Percentiles rank a stretch among this genome's conserved stretches.
Evolutionary conservation across 768 basidiomycete genomes (phyloP).

Genomic region (Amanita muscaria): DNA sequence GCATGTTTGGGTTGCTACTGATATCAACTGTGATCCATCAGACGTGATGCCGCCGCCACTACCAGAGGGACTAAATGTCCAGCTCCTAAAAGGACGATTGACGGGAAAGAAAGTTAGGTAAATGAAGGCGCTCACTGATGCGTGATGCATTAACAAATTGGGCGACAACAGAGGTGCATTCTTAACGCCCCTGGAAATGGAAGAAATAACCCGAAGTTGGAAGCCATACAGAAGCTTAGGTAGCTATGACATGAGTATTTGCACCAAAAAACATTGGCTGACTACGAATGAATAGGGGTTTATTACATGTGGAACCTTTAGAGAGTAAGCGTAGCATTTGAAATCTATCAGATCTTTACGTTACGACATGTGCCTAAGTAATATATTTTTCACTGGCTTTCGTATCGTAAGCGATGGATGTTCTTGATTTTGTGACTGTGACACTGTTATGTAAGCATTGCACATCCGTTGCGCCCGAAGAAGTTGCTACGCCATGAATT

Average conservation of each 20-base stretch:
- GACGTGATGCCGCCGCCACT: slow-evolving; percentile 41
- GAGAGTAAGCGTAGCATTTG: slow-evolving; percentile 10
- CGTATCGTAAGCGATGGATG: no score
- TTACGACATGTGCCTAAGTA: no score
- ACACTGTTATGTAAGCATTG: no score
- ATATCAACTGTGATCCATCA: slow-evolving; percentile 26
- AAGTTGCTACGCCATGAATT: no score
- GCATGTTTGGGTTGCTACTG: no score
- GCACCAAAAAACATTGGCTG: not conserved
- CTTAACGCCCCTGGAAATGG: slow-evolving; percentile 78
- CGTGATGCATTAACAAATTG: slow-evolving; percentile 1
- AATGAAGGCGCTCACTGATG: slow-evolving; percentile 17
- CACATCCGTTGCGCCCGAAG: no score
- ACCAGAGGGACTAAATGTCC: slow-evolving; percentile 51
- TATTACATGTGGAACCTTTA: slow-evolving; percentile 85
- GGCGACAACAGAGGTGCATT: slow-evolving; percentile 47
- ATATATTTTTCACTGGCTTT: no score
- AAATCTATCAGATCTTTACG: not conserved
- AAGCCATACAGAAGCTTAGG: slow-evolving; percentile 77
- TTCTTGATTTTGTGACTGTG: no score
- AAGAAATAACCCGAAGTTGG: slow-evolving; percentile 67
- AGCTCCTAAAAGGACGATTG: slow-evolving; percentile 49
- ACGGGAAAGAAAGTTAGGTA: slow-evolving; percentile 67
- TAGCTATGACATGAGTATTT: slow-evolving; percentile 21
- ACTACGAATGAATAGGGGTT: slow-evolving; percentile 37